Percentiles rank a stretch among this genome's conserved stretches.
Conservation (phyloP, 2,329 filamentous ascomycete genomes). For the Pseudogymnoascus pannorum region DNA sequence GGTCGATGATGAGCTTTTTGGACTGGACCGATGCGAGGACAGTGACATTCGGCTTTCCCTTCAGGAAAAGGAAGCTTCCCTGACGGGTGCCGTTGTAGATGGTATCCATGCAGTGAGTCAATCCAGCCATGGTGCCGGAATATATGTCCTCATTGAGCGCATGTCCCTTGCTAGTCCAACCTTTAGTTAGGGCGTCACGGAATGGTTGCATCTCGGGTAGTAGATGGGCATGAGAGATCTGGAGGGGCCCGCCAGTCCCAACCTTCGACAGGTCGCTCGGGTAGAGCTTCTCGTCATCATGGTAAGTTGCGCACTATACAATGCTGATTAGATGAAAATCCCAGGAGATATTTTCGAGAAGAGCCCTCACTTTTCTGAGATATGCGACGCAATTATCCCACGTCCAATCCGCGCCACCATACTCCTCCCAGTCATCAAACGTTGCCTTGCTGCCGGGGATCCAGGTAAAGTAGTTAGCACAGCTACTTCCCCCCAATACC, state of each 20-base stretch:
- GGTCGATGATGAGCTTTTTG: conserved; percentile 47
- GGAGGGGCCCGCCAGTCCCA: conserved; percentile 43
- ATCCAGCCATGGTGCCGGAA: conserved; percentile 46
- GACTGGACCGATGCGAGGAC: conserved; percentile 41
- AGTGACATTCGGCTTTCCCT: conserved; percentile 47
- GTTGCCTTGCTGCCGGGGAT: conserved; percentile 49
- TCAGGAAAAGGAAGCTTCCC: conserved; percentile 41
- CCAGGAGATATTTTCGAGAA: neutral
- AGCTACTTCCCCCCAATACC: conserved; percentile 40
- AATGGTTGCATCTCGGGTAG: conserved; percentile 45
- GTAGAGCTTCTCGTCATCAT: conserved; percentile 45
- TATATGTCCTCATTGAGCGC: conserved; percentile 47
- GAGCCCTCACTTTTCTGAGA: conserved; percentile 37
- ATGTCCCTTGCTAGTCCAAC: conserved; percentile 47
- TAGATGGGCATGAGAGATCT: conserved; percentile 47
- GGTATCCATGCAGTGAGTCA: conserved; percentile 45
- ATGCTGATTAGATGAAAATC: conserved; percentile 13
- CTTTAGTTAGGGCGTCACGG: conserved; percentile 41
- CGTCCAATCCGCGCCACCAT: conserved; percentile 44
- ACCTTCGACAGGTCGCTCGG: conserved; percentile 39
- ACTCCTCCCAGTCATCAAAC: conserved; percentile 44
- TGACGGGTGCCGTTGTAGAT: conserved; percentile 52
- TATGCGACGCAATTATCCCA: conserved; percentile 46
- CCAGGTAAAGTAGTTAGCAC: conserved; percentile 61
- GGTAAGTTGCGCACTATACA: conserved; percentile 40